A percentile compares a stretch with the other conserved stretches of the same genome.
Evolutionary conservation across 2,329 filamentous ascomycete species (phyloP).

Genomic region (Amylocarpus encephaloides): DNA sequence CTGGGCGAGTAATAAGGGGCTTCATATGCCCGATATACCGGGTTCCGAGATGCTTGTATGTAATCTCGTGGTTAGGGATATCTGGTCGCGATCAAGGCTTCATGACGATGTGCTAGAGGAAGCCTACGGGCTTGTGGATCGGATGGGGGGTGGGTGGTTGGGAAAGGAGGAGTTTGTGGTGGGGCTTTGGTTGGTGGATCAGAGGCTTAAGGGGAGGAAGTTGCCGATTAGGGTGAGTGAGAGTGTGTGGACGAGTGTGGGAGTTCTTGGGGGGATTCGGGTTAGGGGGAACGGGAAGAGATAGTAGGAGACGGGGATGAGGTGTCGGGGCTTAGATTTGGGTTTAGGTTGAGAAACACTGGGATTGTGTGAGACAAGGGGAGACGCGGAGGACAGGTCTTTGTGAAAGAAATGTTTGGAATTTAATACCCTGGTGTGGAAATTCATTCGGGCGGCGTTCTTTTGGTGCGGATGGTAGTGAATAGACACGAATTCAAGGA

Average conservation of each 20-base stretch:
- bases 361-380: too few species aligned
- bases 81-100: constrained; percentile 68
- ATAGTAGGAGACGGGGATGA: not conserved
- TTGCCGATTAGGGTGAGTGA: constrained; percentile 63
- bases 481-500: not conserved
- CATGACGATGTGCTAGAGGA: constrained; percentile 63
- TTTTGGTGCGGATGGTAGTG: not conserved
- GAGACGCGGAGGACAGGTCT: too few species aligned
- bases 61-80: constrained; percentile 64
- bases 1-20: constrained; percentile 74
- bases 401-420: not conserved
- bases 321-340: not conserved
- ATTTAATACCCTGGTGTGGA: not conserved
- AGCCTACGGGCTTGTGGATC: constrained; percentile 71
- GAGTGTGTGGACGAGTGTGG: constrained; percentile 70
- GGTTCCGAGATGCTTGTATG: constrained; percentile 46
- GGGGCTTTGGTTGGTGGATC: constrained; percentile 76
- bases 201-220: constrained; percentile 72
- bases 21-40: constrained; percentile 33
- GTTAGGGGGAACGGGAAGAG: constrained; percentile 14
- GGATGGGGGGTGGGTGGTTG: constrained; percentile 47
- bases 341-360: too few species aligned
- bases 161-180: constrained; percentile 71
- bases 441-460: not conserved
- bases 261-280: constrained; percentile 35